These are phyloP conservation scores for Fraxinus floribunda DNA, from an alignment of 305 asterid species.

Conservation along the genomic window DNA sequence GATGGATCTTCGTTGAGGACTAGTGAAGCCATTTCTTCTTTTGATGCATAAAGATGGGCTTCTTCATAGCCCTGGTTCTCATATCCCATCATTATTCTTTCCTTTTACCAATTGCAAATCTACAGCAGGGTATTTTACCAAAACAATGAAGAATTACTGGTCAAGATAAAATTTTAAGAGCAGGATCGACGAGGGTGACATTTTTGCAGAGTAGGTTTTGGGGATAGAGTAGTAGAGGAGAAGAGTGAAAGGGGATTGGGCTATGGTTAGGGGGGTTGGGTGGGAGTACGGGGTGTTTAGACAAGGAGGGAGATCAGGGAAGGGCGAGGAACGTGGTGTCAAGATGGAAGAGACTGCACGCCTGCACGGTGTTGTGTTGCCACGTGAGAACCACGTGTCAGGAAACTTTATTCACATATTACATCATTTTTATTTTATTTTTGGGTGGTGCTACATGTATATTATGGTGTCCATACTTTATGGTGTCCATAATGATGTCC, in stretches of 20 bases:
- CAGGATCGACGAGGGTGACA: slow-evolving; percentile 4
- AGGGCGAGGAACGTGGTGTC: background rate
- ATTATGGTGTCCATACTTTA: too few relatives aligned
- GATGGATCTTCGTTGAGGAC: slow-evolving; percentile 48
- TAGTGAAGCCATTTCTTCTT: slow-evolving; percentile 63
- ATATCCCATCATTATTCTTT: slow-evolving; percentile 56
- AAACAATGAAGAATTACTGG: background rate
- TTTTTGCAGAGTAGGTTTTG: background rate
- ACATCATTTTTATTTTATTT: too few relatives aligned
- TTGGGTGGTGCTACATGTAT: too few relatives aligned
- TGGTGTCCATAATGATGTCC: too few relatives aligned
- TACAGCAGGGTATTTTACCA: background rate
- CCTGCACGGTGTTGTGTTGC: background rate
- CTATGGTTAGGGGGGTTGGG: background rate
- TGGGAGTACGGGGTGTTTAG: slow-evolving; percentile 14
- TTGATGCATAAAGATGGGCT: slow-evolving; percentile 49
- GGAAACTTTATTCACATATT: background rate
- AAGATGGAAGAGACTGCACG: background rate
- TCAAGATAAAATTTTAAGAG: background rate
- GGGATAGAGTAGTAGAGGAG: background rate
- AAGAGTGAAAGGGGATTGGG: slow-evolving; percentile 1
- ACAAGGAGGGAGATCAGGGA: slow-evolving; percentile 18
- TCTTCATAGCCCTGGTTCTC: slow-evolving; percentile 61
- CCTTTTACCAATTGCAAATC: slow-evolving; percentile 13
- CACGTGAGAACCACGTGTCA: slow-evolving; percentile 1